Conservation (phyloP, 2,329 filamentous ascomycete genomes). For the Aspergillus sp. region DNA sequence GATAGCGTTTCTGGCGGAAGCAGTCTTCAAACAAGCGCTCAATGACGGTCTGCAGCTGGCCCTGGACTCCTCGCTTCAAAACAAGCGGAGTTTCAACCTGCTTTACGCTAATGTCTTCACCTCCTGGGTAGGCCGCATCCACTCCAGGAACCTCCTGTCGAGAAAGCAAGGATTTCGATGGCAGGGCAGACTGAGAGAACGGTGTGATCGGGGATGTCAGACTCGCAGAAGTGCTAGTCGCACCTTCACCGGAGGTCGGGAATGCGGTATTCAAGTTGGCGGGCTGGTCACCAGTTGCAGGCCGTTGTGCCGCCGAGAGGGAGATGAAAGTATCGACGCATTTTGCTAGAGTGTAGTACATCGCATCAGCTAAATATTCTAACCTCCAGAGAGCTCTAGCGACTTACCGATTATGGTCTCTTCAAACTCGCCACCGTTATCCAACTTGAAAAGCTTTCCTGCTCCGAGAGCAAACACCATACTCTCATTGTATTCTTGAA, state of each 20-base stretch:
- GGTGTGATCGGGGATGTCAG: conserved; percentile 86
- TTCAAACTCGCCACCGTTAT: conserved; percentile 89
- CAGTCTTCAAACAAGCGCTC: conserved; percentile 89
- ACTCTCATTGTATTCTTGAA: conserved; percentile 98
- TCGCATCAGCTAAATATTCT: conserved; percentile 5
- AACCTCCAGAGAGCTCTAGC: not conserved
- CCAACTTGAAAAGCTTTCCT: conserved; percentile 90
- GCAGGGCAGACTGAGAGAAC: conserved; percentile 88
- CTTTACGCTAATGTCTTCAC: conserved; percentile 51
- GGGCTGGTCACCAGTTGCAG: conserved; percentile 47
- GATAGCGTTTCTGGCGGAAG: conserved; percentile 78
- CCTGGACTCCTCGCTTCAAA: conserved; percentile 68
- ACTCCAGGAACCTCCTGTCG: conserved; percentile 63
- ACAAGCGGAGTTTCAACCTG: conserved; percentile 58
- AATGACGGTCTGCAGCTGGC: conserved; percentile 76
- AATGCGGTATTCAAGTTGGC: conserved; percentile 80
- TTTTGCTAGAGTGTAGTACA: conserved; percentile 54
- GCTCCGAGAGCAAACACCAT: conserved; percentile 97
- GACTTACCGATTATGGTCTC: conserved; percentile 85
- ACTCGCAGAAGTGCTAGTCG: conserved; percentile 58
- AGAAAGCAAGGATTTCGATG: conserved; percentile 92
- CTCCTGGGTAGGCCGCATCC: conserved; percentile 52
- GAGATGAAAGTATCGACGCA: conserved; percentile 97
- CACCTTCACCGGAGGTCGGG: conserved; percentile 60
- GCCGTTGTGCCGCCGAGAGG: conserved; percentile 59